Evolutionary conservation across 1,139 yeast species (phyloP).

Genomic region (Nakaseomyces uthaithaninus): DNA sequence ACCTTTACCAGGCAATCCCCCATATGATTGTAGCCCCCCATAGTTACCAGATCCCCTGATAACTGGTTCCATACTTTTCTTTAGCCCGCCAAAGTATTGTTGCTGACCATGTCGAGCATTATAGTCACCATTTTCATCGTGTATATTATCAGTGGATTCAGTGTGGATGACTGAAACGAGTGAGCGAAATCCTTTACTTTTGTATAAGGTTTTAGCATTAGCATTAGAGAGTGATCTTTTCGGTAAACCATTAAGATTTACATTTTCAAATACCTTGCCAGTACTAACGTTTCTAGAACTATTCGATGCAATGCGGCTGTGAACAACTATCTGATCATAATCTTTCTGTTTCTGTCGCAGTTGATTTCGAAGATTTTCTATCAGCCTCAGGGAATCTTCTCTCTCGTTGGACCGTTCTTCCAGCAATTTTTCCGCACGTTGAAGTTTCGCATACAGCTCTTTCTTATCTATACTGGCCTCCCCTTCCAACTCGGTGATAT

Average conservation of each 20-base stretch:
- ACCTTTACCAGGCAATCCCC: too few species aligned
- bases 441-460: constrained; percentile 63
- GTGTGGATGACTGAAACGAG: constrained; percentile 10
- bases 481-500: constrained; percentile 54
- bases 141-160: not conserved
- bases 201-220: constrained; percentile 9
- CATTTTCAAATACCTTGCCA: constrained; percentile 10
- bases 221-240: constrained; percentile 1
- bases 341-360: constrained; percentile 60
- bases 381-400: constrained; percentile 38
- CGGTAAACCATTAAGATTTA: constrained; percentile 4
- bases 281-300: not conserved
- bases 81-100: not conserved
- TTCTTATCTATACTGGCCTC: constrained; percentile 45
- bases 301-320: constrained; percentile 11
- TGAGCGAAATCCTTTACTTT: constrained; percentile 13
- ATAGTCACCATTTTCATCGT: constrained; percentile 1
- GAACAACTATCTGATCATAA: constrained; percentile 55
- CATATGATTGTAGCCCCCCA: not conserved
- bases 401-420: constrained; percentile 49
- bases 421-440: constrained; percentile 51
- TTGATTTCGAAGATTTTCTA: constrained; percentile 38
- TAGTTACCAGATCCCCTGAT: not conserved
- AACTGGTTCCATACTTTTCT: not conserved
- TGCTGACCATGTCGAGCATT: not conserved